A percentile compares a stretch with the other conserved stretches of the same genome.
These are phyloP conservation scores for Cicer bijugum DNA, from an alignment of 306 rosid genomes.

Conservation along the genomic window DNA sequence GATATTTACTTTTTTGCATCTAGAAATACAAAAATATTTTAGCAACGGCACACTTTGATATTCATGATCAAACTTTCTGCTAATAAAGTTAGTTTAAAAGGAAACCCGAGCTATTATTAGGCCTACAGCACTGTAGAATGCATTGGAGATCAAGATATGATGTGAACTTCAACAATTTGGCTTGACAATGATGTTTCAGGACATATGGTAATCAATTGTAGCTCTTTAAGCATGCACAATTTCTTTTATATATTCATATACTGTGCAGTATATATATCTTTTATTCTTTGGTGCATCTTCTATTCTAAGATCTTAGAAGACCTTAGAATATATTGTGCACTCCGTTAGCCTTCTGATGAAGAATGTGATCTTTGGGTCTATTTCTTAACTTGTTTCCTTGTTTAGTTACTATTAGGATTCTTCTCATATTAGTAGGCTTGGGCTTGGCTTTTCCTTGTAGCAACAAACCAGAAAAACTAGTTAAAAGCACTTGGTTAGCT, in stretches of 20 bases:
- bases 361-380: too few relatives aligned
- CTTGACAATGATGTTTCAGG: background rate
- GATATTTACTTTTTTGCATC: background rate
- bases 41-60: conserved; percentile 8
- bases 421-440: too few relatives aligned
- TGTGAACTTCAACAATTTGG: background rate
- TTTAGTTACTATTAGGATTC: too few relatives aligned
- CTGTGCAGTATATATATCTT: too few relatives aligned
- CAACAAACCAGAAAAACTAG: too few relatives aligned
- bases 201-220: background rate
- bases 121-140: conserved; percentile 17
- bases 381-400: too few relatives aligned
- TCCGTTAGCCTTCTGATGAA: too few relatives aligned
- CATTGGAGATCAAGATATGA: background rate
- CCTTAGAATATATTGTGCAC: too few relatives aligned
- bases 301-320: too few relatives aligned
- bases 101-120: conserved; percentile 7
- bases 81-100: background rate
- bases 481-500: too few relatives aligned
- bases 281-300: too few relatives aligned
- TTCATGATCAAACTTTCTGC: background rate
- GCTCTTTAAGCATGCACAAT: conserved; percentile 7
- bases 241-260: background rate
- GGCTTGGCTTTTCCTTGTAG: too few relatives aligned
- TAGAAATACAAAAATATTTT: conserved; percentile 22